Conservation (phyloP, 768 basidiomycete species). For the Fomitopsis serialis region DNA sequence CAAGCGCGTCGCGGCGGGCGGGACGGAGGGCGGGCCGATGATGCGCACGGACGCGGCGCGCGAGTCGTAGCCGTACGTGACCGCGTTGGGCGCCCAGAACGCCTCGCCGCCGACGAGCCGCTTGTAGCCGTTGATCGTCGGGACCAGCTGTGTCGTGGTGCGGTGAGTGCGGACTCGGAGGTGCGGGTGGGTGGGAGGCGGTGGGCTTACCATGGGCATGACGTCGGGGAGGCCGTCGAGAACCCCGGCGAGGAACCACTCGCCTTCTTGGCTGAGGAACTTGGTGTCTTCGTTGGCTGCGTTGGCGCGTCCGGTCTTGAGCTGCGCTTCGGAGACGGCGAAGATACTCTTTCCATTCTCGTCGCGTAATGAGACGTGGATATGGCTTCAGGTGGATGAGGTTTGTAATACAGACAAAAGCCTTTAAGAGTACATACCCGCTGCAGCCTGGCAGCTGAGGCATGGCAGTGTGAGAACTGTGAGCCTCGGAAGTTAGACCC, state of each 20-base stretch:
- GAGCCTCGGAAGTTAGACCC: neutral
- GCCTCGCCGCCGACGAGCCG: constrained; percentile 90
- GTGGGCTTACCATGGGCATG: constrained; percentile 65
- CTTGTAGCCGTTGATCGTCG: constrained; percentile 96
- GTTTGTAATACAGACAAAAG: neutral
- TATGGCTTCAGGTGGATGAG: constrained; percentile 53
- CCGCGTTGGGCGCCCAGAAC: constrained; percentile 91
- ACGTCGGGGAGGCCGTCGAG: constrained; percentile 88
- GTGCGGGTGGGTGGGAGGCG: neutral
- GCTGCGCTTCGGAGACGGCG: constrained; percentile 57
- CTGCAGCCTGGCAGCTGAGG: constrained; percentile 88
- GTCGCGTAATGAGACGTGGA: constrained; percentile 84
- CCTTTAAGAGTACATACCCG: constrained; percentile 47
- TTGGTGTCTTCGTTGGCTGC: constrained; percentile 80
- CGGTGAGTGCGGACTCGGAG: neutral
- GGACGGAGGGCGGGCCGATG: constrained; percentile 86
- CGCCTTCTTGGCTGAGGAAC: constrained; percentile 76
- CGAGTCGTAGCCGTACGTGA: constrained; percentile 95
- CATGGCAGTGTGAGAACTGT: neutral
- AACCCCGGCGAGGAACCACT: constrained; percentile 93
- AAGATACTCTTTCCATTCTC: constrained; percentile 71
- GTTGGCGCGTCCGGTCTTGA: constrained; percentile 55
- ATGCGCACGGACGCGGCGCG: constrained; percentile 90
- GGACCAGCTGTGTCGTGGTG: constrained; percentile 59
- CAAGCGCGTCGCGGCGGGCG: constrained; percentile 76